Percentiles rank a stretch among this genome's conserved stretches.
These are phyloP conservation scores for Medicago lupulina DNA, from an alignment of 306 rosid genomes.

Conservation along the genomic window DNA sequence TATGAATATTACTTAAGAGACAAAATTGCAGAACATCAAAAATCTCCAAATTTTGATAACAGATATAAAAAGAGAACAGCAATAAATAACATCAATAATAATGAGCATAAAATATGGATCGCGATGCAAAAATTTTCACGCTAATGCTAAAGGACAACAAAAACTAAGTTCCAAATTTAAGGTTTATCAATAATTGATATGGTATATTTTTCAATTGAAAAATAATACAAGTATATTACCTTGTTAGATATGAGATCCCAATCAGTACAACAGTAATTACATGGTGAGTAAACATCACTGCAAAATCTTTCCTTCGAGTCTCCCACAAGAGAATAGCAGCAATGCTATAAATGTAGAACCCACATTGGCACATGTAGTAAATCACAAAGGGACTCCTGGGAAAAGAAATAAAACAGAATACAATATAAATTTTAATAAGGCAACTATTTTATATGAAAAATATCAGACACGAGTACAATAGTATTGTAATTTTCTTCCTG, in stretches of 20 bases:
- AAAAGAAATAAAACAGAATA: constrained; percentile 44
- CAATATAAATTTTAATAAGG: constrained; percentile 38
- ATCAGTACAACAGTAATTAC: constrained; percentile 79
- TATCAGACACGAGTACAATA: constrained; percentile 25
- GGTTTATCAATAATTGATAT: constrained; percentile 24
- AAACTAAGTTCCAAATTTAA: constrained; percentile 33
- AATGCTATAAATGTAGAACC: constrained; percentile 89
- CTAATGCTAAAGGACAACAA: constrained; percentile 15
- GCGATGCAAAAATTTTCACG: constrained; percentile 22
- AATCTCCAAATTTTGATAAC: not conserved
- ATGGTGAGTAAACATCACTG: constrained; percentile 98
- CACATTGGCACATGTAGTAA: constrained; percentile 88
- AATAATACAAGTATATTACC: constrained; percentile 52
- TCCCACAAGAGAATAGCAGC: constrained; percentile 94
- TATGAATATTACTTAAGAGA: constrained; percentile 26
- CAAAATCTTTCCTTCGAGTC: constrained; percentile 94
- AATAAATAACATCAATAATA: constrained; percentile 3
- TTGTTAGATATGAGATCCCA: constrained; percentile 74
- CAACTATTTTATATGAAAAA: constrained; percentile 15
- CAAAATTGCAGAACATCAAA: constrained; percentile 6
- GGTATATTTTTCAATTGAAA: constrained; percentile 17
- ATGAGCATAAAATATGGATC: constrained; percentile 28
- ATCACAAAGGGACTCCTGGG: constrained; percentile 76
- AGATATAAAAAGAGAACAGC: constrained; percentile 9
- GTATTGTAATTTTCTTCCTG: constrained; percentile 5